Evolutionary conservation across 306 rosid species (phyloP).

Genomic region (Astragalus glycyphyllos): DNA sequence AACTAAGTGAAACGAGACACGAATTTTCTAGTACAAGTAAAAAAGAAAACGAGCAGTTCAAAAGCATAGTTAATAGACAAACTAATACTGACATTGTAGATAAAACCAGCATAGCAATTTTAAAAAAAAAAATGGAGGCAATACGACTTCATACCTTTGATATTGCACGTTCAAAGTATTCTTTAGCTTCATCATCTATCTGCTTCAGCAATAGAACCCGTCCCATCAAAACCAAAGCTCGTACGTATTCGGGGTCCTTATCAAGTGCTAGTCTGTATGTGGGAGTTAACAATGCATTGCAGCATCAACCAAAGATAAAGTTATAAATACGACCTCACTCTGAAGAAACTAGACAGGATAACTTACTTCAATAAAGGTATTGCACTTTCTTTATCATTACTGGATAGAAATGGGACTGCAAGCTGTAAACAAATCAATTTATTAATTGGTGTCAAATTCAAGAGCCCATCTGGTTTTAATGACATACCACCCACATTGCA

Average conservation of each 20-base stretch:
- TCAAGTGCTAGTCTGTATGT: conserved; percentile 72
- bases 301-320: conserved; percentile 37
- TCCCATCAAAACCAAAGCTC: conserved; percentile 84
- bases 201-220: conserved; percentile 74
- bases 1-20: conserved; percentile 24
- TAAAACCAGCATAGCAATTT: conserved; percentile 31
- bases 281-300: conserved; percentile 38
- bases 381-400: conserved; percentile 66
- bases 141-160: conserved; percentile 58
- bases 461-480: conserved; percentile 10
- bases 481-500: conserved; percentile 20
- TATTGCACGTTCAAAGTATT: conserved; percentile 72
- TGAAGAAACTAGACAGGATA: conserved; percentile 29
- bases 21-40: conserved; percentile 17
- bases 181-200: conserved; percentile 62
- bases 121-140: conserved; percentile 4
- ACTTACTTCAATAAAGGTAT: conserved; percentile 76
- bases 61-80: conserved; percentile 9
- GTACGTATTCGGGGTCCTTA: conserved; percentile 78
- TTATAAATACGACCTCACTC: conserved; percentile 2
- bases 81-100: background rate
- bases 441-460: conserved; percentile 29
- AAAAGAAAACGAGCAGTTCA: conserved; percentile 12
- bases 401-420: conserved; percentile 64
- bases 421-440: conserved; percentile 62